Percentiles rank a stretch among this genome's conserved stretches.
phyloP scores from a whole-genome alignment of 257 asterid genomes.

The Agastache rugosa region DNA sequence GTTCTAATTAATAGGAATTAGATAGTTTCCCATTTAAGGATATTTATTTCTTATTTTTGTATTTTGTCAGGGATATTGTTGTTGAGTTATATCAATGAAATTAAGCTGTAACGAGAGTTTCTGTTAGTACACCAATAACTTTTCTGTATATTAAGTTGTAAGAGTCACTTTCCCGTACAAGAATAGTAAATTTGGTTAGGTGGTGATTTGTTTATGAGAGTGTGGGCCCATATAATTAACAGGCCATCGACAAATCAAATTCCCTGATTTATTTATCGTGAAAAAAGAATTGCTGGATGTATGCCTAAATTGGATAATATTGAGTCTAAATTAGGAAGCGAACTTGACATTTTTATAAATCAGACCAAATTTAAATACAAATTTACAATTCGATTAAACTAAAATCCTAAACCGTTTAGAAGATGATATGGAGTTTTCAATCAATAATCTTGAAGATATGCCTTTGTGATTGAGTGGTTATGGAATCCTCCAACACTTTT shows the following conservation, averaged over 20 bases:
- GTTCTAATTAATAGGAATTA: background rate
- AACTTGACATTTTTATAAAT: too few species aligned
- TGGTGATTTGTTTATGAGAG: background rate
- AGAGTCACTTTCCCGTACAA: background rate
- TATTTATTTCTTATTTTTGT: background rate
- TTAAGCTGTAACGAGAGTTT: slow-evolving; percentile 1
- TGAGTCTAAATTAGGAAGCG: too few species aligned
- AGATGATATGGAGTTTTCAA: too few species aligned
- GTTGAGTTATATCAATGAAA: slow-evolving; percentile 30
- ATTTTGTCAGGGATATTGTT: slow-evolving; percentile 26
- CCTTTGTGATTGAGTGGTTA: too few species aligned
- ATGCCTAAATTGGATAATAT: too few species aligned
- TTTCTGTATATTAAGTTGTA: background rate
- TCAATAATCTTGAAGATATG: too few species aligned
- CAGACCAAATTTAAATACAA: too few species aligned
- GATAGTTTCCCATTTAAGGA: slow-evolving; percentile 4
- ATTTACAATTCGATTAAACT: too few species aligned
- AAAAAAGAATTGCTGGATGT: too few species aligned
- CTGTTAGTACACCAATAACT: slow-evolving; percentile 15
- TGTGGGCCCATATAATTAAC: background rate
- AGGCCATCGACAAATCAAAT: background rate
- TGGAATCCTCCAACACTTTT: too few species aligned
- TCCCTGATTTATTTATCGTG: background rate
- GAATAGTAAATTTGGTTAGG: slow-evolving; percentile 17
- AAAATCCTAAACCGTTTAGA: too few species aligned